A percentile compares a stretch with the other conserved stretches of the same genome.
Evolutionary conservation across 176 grass and related monocot species (phyloP).

Genomic region (Aegilops bicornis): DNA sequence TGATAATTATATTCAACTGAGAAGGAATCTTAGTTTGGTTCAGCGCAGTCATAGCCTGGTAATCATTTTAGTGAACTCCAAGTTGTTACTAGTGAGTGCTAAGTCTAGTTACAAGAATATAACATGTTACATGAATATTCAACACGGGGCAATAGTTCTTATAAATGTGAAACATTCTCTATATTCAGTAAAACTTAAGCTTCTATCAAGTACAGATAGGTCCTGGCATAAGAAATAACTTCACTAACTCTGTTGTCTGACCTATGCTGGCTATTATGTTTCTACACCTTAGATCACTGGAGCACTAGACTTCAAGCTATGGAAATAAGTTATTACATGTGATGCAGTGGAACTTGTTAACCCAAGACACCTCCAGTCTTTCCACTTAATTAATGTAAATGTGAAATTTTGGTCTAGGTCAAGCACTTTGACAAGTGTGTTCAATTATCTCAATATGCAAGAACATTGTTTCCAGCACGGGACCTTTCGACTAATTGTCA

Average conservation of each 20-base stretch:
- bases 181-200: not conserved
- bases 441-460: not conserved
- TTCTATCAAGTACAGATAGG: not conserved
- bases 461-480: not conserved
- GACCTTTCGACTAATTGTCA: not conserved
- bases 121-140: conserved; percentile 17
- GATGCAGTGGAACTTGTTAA: not conserved
- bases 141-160: not conserved
- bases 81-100: not conserved
- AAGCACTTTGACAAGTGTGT: not conserved
- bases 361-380: not conserved
- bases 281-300: not conserved
- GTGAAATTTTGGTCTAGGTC: not conserved
- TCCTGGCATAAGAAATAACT: not conserved
- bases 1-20: conserved; percentile 1
- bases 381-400: not conserved
- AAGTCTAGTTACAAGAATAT: not conserved
- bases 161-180: not conserved
- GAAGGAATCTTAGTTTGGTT: not conserved
- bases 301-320: not conserved
- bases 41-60: not conserved
- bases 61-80: not conserved
- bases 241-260: not conserved
- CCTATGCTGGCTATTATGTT: not conserved
- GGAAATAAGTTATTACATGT: not conserved